Base-by-base conservation (phyloP, 495 filamentous ascomycete genomes). In the Hyaloscypha finlandica region DNA sequence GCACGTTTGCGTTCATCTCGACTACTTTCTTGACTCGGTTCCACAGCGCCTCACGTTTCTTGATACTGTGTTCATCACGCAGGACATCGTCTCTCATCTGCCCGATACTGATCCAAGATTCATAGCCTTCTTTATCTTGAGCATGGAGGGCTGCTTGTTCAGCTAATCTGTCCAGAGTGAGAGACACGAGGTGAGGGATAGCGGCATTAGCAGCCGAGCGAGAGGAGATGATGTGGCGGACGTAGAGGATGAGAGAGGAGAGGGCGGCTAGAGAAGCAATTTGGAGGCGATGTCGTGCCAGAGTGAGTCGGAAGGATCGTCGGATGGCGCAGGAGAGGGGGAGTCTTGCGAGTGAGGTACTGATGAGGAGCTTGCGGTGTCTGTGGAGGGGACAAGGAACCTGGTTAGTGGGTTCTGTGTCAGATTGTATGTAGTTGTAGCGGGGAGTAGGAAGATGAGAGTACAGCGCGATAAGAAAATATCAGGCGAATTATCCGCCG, bases 241-340 rank as follows among this genome's bases (percentile, higher is more conserved):
- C 81, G 74, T 92, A 92, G 12, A 84, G 65, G 16, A 77, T 74
- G 25, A 81, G 67, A 31, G 86, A 39, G n/a, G 82, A 63, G 4
- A 89, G 56, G 51, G 86, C 78, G 78, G 95, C 71, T 83, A 86
- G 73, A 83, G 86, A 84, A 69, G 59, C 58, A 97, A 97, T 86
- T 85, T 89, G 81, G 87, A 96, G 81, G 92, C 95, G 87, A 97
- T 98, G 86, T 89, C 90, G 85, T 85, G 91, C 88, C 92, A 97
- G 78, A 84, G 94, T 87, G 87, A 91, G 89, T 83, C 91, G 86
- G 86, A 96, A 80, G 81, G 92, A 93, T 82, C 94, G 88, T 81
- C 86, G 86, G 91, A 94, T 71, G 81, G 92, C 86, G 82, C 96
- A 99, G 81, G 77, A 73, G 88, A 97, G 83, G 80, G 93, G 85